Conservation (phyloP, 306 rosid genomes). For the Glycine soja region DNA sequence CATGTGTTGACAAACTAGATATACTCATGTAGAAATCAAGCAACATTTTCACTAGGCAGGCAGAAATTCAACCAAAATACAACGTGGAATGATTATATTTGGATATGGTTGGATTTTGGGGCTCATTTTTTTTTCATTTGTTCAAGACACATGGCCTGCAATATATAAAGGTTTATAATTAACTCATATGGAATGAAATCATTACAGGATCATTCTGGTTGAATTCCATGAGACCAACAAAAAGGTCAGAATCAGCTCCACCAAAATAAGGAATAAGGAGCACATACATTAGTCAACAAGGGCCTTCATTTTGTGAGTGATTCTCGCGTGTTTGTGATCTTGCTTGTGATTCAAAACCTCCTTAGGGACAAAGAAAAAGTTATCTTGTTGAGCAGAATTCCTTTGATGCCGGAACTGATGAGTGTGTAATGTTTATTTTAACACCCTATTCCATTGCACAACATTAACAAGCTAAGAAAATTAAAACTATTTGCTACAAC, state of each 20-base stretch:
- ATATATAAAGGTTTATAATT: conserved; percentile 44
- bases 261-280: conserved; percentile 38
- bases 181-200: conserved; percentile 41
- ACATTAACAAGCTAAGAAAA: neutral
- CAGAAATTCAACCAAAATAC: conserved; percentile 50
- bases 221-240: conserved; percentile 51
- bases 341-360: conserved; percentile 46
- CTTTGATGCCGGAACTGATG: conserved; percentile 47
- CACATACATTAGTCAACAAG: conserved; percentile 48
- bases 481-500: neutral
- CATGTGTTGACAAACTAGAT: conserved; percentile 58
- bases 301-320: conserved; percentile 42
- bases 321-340: conserved; percentile 46
- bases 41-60: conserved; percentile 28
- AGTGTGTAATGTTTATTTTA: conserved; percentile 17
- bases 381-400: conserved; percentile 33
- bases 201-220: conserved; percentile 50
- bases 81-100: conserved; percentile 55
- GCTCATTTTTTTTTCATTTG: conserved; percentile 42
- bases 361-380: neutral
- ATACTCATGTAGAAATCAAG: conserved; percentile 36
- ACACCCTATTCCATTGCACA: conserved; percentile 8
- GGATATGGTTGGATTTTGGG: conserved; percentile 77
- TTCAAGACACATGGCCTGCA: conserved; percentile 49
- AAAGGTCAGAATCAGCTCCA: conserved; percentile 59